Evolutionary conservation across 495 filamentous ascomycete species (phyloP), one percentile per base, ranked within the genome.

Genomic region (Talaromyces thailandensis): DNA sequence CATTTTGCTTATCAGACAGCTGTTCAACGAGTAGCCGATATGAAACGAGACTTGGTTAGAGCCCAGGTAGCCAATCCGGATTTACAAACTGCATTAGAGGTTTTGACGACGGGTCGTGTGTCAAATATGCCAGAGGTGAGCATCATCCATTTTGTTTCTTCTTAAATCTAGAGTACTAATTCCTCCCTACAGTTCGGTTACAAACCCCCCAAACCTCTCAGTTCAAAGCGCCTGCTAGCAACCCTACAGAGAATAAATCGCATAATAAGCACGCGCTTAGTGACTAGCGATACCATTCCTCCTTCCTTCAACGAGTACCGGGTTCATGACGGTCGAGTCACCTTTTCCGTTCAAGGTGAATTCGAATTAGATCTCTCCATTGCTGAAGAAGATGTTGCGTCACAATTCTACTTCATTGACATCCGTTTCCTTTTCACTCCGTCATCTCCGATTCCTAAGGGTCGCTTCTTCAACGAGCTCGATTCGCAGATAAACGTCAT

Each of bases 351-450:
- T 6, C 75, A 82, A 26, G 84, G 82, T 51, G 94, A 97, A 68
- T 98, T 96, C 69, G 95, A 98, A 70, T 82, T 96, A 24, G 94
- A 98, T 67, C 83, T 98, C 62, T 89, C 89, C 0, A 87, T 97
- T 62, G 89, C 87, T 1, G 86, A 91, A 64, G 92, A 96, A 68
- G 85, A 93, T 58, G 83, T 84, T 14, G 75, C 81, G 29, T 88
- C 86, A 8, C 93, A 93, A 69, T 91, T 96, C 69, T 96, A 86
- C 74, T 96, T 97, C 68, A 87, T 98, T 64, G 93, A 97, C 68
- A 88, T 96, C 64, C 84, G 92, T 58, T 91, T 95, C 64, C 73
- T 86, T 26, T 98, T 95, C 71, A 78, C 76, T 16, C 94, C 94
- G 7, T 81, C 84, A 3, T 74, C 81, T 1, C 80, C 83, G 23